Conservation (phyloP, 768 basidiomycete species). For the Trametes meyenii region DNA sequence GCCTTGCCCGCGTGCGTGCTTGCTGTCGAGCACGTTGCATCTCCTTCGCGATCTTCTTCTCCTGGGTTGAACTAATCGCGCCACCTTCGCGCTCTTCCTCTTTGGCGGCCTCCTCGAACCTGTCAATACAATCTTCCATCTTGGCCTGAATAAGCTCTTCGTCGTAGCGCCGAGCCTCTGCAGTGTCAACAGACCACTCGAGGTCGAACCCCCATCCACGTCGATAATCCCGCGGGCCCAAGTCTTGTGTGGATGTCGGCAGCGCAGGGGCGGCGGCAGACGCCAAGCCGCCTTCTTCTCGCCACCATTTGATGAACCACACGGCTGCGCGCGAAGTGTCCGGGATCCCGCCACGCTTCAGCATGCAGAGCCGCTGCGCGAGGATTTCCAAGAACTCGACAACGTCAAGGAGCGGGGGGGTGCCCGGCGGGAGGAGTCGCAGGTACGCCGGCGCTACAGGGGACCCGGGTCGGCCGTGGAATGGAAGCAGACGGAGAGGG, state of each 20-base stretch:
- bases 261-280: slow-evolving; percentile 32
- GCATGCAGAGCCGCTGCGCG: slow-evolving; percentile 78
- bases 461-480: slow-evolving; percentile 4
- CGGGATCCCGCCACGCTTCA: slow-evolving; percentile 71
- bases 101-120: slow-evolving; percentile 46
- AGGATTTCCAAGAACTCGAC: slow-evolving; percentile 69
- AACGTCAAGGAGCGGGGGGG: slow-evolving; percentile 62
- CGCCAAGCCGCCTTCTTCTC: slow-evolving; percentile 68
- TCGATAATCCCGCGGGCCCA: slow-evolving; percentile 28
- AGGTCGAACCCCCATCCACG: slow-evolving; percentile 88
- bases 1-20: slow-evolving; percentile 36
- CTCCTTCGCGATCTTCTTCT: slow-evolving; percentile 57
- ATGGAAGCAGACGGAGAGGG: slow-evolving; percentile 1
- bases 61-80: slow-evolving; percentile 70
- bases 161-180: slow-evolving; percentile 27
- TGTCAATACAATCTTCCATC: slow-evolving; percentile 74
- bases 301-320: slow-evolving; percentile 90
- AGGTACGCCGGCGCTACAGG: slow-evolving; percentile 70
- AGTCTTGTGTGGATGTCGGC: slow-evolving; percentile 2
- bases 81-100: slow-evolving; percentile 56
- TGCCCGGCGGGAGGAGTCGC: slow-evolving; percentile 55
- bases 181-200: slow-evolving; percentile 39
- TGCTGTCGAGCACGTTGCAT: slow-evolving; percentile 43
- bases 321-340: slow-evolving; percentile 73
- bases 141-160: slow-evolving; percentile 52